Conservation (phyloP, 2,329 filamentous ascomycete genomes). For the Colletotrichum lindemuthianum region DNA sequence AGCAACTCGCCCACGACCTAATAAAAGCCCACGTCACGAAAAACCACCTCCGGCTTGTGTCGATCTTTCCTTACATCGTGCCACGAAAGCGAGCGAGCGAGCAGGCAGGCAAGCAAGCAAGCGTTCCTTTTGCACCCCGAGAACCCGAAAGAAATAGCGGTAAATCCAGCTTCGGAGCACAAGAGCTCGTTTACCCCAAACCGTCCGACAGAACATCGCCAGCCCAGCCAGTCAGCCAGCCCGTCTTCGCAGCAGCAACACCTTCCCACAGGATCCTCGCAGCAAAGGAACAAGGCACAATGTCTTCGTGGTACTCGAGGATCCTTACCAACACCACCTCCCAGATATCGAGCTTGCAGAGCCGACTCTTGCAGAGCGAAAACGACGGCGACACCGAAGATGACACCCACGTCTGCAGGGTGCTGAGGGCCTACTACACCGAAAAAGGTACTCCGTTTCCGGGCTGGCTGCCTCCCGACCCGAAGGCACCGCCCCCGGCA, state of each 20-base stretch:
- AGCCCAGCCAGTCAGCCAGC: neutral
- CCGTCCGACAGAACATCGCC: slow-evolving; percentile 22
- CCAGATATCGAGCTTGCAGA: slow-evolving; percentile 72
- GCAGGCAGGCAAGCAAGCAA: slow-evolving; percentile 18
- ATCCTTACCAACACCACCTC: slow-evolving; percentile 73
- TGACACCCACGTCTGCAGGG: slow-evolving; percentile 93
- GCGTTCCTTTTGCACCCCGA: slow-evolving; percentile 3
- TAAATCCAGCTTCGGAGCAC: slow-evolving; percentile 8
- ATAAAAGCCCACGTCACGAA: slow-evolving; percentile 24
- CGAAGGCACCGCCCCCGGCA: slow-evolving; percentile 73
- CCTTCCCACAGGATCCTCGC: slow-evolving; percentile 33
- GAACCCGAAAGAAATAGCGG: neutral
- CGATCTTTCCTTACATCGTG: neutral
- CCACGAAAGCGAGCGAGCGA: neutral
- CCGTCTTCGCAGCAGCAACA: slow-evolving; percentile 5
- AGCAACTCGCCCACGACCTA: slow-evolving; percentile 15
- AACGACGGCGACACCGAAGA: slow-evolving; percentile 81
- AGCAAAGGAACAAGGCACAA: slow-evolving; percentile 48
- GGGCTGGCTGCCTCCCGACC: slow-evolving; percentile 88
- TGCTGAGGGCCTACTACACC: slow-evolving; percentile 90
- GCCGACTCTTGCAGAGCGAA: slow-evolving; percentile 74
- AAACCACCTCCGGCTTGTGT: slow-evolving; percentile 1
- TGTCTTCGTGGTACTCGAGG: slow-evolving; percentile 86
- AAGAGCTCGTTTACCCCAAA: slow-evolving; percentile 29
- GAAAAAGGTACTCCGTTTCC: slow-evolving; percentile 88